Percentiles rank a stretch among this genome's conserved stretches.
Evolutionary conservation across 2,329 filamentous ascomycete genomes (phyloP).

Genomic region (Lasiodiplodia gonubiensis): DNA sequence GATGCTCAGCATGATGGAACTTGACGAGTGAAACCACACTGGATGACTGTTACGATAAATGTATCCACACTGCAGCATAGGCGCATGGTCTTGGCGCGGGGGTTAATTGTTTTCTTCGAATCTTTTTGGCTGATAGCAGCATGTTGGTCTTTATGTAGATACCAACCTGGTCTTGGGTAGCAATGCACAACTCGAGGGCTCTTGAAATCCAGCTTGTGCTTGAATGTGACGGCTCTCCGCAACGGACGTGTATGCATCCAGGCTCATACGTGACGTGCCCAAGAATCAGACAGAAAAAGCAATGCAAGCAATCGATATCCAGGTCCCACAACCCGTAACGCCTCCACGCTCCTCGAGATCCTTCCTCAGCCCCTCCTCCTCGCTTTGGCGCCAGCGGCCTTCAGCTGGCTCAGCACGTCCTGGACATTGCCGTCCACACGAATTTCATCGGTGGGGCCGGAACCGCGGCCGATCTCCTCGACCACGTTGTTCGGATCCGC

Average conservation of each 20-base stretch:
- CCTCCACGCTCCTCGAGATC: background rate
- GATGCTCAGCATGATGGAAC: conserved; percentile 71
- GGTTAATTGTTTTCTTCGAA: background rate
- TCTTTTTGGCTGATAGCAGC: background rate
- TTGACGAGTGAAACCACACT: conserved; percentile 47
- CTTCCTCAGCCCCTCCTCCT: conserved; percentile 41
- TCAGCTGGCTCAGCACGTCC: conserved; percentile 45
- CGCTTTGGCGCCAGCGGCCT: conserved; percentile 38
- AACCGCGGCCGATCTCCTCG: conserved; percentile 49
- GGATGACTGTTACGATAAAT: conserved; percentile 2
- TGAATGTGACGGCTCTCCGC: background rate
- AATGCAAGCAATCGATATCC: background rate
- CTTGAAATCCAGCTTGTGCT: background rate
- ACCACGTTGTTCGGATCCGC: conserved; percentile 64
- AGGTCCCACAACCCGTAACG: conserved; percentile 13
- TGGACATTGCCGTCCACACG: conserved; percentile 42
- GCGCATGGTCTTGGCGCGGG: conserved; percentile 3
- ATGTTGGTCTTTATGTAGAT: conserved; percentile 15
- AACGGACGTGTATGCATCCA: background rate
- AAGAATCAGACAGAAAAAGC: conserved; percentile 8
- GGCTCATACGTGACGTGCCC: background rate
- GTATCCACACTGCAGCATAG: conserved; percentile 19
- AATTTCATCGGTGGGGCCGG: conserved; percentile 31
- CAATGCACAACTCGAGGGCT: conserved; percentile 13
- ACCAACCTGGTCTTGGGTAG: conserved; percentile 20